A percentile compares a stretch with the other conserved stretches of the same genome.
phyloP scores from a whole-genome alignment of 1,284 basidiomycete genomes.

The Ustilago nuda region DNA sequence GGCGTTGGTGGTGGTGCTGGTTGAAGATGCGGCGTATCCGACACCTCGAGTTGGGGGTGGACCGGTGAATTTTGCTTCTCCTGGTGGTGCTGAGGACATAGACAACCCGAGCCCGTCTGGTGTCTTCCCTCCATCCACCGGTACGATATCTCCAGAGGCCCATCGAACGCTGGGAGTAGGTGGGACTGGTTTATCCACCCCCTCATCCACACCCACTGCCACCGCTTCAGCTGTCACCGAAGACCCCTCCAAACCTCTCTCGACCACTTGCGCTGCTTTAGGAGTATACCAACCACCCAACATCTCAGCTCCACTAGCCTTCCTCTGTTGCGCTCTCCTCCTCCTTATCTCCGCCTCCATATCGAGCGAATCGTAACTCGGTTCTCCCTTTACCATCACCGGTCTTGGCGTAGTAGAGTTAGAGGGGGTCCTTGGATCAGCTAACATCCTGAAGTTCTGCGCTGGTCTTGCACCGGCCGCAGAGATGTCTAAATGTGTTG shows the following conservation, averaged over 20 bases:
- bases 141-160: slow-evolving; percentile 36
- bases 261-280: slow-evolving; percentile 18
- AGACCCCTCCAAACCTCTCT: slow-evolving; percentile 10
- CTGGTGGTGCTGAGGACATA: slow-evolving; percentile 32
- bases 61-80: slow-evolving; percentile 31
- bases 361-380: slow-evolving; percentile 50
- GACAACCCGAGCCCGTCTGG: slow-evolving; percentile 39
- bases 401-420: slow-evolving; percentile 33
- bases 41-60: slow-evolving; percentile 41
- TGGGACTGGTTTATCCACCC: slow-evolving; percentile 45
- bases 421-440: slow-evolving; percentile 16
- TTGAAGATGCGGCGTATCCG: slow-evolving; percentile 18
- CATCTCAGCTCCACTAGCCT: slow-evolving; percentile 31
- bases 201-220: background rate
- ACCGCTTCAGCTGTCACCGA: slow-evolving; percentile 26
- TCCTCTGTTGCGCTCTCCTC: slow-evolving; percentile 41
- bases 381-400: slow-evolving; percentile 31
- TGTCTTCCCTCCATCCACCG: slow-evolving; percentile 12
- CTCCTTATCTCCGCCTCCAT: slow-evolving; percentile 61
- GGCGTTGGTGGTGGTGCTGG: slow-evolving; percentile 17
- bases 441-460: slow-evolving; percentile 43
- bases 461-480: slow-evolving; percentile 22
- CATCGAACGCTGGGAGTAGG: slow-evolving; percentile 44
- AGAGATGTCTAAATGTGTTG: slow-evolving; percentile 15
- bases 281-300: slow-evolving; percentile 57